Evolutionary conservation across 2,329 filamentous ascomycete genomes (phyloP).

Genomic region (Ascocoryne sarcoides): DNA sequence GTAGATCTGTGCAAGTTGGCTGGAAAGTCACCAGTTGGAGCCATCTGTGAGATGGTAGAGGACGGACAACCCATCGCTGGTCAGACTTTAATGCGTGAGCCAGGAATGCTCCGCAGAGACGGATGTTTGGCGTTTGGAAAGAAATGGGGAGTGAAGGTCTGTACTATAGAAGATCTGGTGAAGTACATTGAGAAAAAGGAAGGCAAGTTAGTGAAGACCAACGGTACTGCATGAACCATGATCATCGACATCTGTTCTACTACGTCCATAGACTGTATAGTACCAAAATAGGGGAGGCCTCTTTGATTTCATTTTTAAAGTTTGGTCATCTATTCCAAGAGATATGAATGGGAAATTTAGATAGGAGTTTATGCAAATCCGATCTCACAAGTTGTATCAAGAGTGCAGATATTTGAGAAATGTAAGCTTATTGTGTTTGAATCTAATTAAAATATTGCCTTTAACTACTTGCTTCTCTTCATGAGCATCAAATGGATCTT

Average conservation of each 20-base stretch:
- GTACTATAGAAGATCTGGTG: conserved; percentile 89
- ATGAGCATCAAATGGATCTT: no score
- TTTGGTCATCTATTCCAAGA: no score
- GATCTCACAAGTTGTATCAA: no score
- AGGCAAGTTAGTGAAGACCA: conserved; percentile 21
- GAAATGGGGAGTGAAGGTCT: conserved; percentile 83
- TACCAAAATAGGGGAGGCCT: neutral
- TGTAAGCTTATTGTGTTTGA: no score
- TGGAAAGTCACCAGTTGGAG: conserved; percentile 67
- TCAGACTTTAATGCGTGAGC: conserved; percentile 51
- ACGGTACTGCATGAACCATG: neutral
- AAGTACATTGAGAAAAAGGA: conserved; percentile 40
- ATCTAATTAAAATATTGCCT: no score
- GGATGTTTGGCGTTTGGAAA: conserved; percentile 81
- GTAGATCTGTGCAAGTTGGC: conserved; percentile 83
- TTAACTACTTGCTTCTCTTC: no score
- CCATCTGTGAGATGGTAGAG: conserved; percentile 87
- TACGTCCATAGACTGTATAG: neutral
- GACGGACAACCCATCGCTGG: conserved; percentile 69
- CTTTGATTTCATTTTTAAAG: no score
- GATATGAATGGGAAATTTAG: no score
- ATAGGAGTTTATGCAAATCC: no score
- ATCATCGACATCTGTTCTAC: neutral
- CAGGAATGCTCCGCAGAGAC: conserved; percentile 90
- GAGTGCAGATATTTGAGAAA: no score